Evolutionary conservation across 163 green algal genomes (phyloP).

Genomic region (Volvox carteri): DNA sequence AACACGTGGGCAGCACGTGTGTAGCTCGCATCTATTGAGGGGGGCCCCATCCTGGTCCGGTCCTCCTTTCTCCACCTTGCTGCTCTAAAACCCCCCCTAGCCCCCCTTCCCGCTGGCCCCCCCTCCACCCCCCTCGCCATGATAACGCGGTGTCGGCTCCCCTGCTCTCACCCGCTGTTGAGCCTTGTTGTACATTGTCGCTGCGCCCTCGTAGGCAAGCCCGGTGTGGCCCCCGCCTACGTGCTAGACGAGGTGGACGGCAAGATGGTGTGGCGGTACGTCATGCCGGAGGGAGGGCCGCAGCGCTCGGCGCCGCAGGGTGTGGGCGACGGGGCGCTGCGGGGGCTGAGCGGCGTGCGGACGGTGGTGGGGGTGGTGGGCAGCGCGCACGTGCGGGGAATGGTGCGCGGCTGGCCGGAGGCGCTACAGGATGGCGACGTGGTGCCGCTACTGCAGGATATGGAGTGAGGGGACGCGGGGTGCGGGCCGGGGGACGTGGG

Average conservation of each 20-base stretch:
- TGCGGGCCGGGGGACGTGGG: too few relatives aligned
- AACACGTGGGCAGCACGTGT: too few relatives aligned
- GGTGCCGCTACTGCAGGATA: slow-evolving; percentile 51
- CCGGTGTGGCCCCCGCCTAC: slow-evolving; percentile 60
- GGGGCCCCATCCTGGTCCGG: too few relatives aligned
- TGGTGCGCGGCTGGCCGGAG: slow-evolving; percentile 67
- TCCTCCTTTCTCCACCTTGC: neutral
- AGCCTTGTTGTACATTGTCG: too few relatives aligned
- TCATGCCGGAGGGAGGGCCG: slow-evolving; percentile 67
- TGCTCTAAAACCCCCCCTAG: neutral
- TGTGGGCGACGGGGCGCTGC: slow-evolving; percentile 69
- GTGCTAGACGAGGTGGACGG: slow-evolving; percentile 65
- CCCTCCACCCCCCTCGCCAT: neutral
- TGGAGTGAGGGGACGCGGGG: slow-evolving; percentile 41
- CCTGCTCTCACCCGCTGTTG: too few relatives aligned
- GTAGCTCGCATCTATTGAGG: too few relatives aligned
- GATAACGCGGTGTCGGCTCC: neutral
- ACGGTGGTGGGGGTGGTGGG: slow-evolving; percentile 82
- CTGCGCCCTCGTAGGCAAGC: slow-evolving; percentile 25
- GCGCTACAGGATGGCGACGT: slow-evolving; percentile 49
- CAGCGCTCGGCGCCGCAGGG: slow-evolving; percentile 64
- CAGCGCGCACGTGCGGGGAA: slow-evolving; percentile 89
- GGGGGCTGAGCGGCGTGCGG: slow-evolving; percentile 50
- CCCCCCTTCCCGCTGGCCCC: too few relatives aligned
- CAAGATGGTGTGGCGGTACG: slow-evolving; percentile 71